These are phyloP conservation scores for Leishmania mexicana DNA, from an alignment of 208 protist genomes.

Conservation along the genomic window DNA sequence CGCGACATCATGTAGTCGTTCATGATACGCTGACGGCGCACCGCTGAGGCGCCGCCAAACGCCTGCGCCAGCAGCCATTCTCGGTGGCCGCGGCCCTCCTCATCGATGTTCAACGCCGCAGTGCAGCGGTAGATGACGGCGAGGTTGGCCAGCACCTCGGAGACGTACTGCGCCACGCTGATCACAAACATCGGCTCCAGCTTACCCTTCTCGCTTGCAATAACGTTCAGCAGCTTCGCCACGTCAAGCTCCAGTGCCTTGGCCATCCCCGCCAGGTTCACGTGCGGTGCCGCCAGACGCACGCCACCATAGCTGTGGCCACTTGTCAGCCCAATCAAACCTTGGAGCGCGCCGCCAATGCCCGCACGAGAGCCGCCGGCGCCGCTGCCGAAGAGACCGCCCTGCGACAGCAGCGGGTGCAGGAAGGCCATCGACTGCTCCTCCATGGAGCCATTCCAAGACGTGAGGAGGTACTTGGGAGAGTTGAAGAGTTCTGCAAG, in stretches of 20 bases:
- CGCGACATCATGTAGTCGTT: conserved; percentile 33
- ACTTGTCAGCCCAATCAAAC: conserved; percentile 27
- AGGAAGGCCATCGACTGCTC: conserved; percentile 51
- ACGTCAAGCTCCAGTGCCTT: conserved; percentile 57
- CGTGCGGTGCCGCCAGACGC: conserved; percentile 57
- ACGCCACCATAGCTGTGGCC: conserved; percentile 23
- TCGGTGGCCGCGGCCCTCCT: conserved; percentile 51
- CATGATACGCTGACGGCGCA: conserved; percentile 44
- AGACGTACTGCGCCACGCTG: conserved; percentile 50
- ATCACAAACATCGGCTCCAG: conserved; percentile 44
- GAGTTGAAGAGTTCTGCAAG: conserved; percentile 43
- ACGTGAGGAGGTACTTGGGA: conserved; percentile 50
- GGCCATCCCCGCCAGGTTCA: conserved; percentile 60
- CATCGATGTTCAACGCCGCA: conserved; percentile 55
- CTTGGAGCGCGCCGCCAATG: conserved; percentile 8
- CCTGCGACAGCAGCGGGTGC: conserved; percentile 40
- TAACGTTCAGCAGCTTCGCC: conserved; percentile 36
- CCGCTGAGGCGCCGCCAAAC: conserved; percentile 58
- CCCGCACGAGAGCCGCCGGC: neutral
- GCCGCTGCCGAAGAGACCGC: conserved; percentile 7
- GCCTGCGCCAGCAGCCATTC: conserved; percentile 79
- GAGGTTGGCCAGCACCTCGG: conserved; percentile 73
- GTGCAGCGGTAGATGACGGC: conserved; percentile 78
- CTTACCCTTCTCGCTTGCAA: conserved; percentile 31
- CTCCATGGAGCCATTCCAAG: conserved; percentile 39